phyloP scores from a whole-genome alignment of 441 rosid species.

The Melastoma candidum region DNA sequence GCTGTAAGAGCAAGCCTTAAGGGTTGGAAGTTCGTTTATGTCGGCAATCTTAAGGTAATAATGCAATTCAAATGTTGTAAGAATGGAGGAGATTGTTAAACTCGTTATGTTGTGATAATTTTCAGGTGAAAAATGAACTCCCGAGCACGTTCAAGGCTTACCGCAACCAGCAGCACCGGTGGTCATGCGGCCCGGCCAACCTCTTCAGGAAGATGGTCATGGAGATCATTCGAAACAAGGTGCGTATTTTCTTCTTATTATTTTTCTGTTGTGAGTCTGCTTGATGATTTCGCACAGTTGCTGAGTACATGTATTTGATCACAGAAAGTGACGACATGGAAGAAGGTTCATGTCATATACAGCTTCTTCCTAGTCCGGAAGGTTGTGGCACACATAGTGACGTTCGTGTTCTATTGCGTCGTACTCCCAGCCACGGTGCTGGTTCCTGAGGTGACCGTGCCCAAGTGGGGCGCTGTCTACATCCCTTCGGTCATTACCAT shows the following conservation, averaged over 20 bases:
- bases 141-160: constrained; percentile 17
- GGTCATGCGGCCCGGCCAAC: constrained; percentile 17
- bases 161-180: constrained; percentile 15
- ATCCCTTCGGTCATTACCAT: constrained; percentile 2
- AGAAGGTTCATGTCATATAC: constrained; percentile 16
- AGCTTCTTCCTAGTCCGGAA: constrained; percentile 15
- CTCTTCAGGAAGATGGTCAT: constrained; percentile 14
- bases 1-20: constrained; percentile 17
- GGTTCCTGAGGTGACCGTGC: constrained; percentile 11
- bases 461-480: constrained; percentile 11
- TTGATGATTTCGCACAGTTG: not conserved
- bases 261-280: no score
- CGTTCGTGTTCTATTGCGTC: constrained; percentile 13
- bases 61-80: not conserved
- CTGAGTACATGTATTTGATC: not conserved
- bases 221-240: constrained; percentile 14
- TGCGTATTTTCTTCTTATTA: not conserved
- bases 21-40: constrained; percentile 15
- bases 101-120: not conserved
- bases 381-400: constrained; percentile 14
- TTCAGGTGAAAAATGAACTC: constrained; percentile 16
- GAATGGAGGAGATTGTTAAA: not conserved
- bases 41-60: constrained; percentile 11
- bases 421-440: constrained; percentile 12
- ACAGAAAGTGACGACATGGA: constrained; percentile 14